Conservation (phyloP, 1,139 yeast species). For the Candida freyschussii region DNA sequence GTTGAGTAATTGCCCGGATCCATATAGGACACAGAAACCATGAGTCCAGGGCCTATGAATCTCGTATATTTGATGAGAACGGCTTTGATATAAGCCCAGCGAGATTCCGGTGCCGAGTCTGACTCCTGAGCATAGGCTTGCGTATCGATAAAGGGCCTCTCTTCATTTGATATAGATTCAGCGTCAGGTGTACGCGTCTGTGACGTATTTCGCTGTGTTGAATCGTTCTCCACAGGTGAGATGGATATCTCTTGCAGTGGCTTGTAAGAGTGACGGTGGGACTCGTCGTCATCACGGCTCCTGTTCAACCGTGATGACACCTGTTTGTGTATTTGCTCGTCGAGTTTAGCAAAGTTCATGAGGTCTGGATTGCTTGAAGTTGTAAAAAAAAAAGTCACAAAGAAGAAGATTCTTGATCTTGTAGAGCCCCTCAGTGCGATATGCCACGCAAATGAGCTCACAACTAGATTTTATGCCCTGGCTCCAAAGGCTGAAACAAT, state of each 20-base stretch:
- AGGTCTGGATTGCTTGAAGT: not conserved
- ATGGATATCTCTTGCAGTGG: conserved; percentile 1
- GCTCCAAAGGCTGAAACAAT: too few species aligned
- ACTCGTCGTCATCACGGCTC: conserved; percentile 5
- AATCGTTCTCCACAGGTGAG: not conserved
- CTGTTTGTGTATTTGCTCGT: conserved; percentile 11
- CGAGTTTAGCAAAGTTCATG: conserved; percentile 8
- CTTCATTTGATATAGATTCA: too few species aligned
- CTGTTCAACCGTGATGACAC: conserved; percentile 6
- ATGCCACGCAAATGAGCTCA: too few species aligned
- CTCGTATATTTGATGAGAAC: conserved; percentile 34
- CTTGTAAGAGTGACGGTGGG: conserved; percentile 6
- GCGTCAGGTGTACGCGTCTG: too few species aligned
- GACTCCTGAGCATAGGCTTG: not conserved
- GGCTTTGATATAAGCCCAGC: conserved; percentile 1
- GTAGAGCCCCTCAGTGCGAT: too few species aligned
- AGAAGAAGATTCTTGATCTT: too few species aligned
- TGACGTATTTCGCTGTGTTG: too few species aligned
- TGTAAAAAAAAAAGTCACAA: too few species aligned
- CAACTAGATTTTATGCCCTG: too few species aligned
- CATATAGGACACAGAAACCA: conserved; percentile 75
- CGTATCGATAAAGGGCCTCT: too few species aligned
- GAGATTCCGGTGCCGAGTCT: not conserved
- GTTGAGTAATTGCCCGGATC: conserved; percentile 83
- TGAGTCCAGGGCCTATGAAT: conserved; percentile 76